Evolutionary conservation across 1,284 basidiomycete species (phyloP).

Genomic region (Puccinia hordei): DNA sequence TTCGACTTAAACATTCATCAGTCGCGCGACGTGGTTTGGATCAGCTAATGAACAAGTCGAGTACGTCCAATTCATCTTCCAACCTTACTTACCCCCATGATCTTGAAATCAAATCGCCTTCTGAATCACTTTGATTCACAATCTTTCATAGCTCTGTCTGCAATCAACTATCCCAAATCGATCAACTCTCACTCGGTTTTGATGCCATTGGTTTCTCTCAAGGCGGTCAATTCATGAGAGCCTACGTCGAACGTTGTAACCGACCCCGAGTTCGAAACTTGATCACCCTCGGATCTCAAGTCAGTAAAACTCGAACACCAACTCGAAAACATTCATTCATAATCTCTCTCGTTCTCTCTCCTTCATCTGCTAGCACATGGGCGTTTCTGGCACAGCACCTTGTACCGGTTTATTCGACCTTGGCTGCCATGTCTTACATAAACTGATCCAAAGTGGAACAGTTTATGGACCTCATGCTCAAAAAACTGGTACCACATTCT

Average conservation of each 20-base stretch:
- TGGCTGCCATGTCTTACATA: slow-evolving; percentile 55
- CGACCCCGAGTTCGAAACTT: slow-evolving; percentile 58
- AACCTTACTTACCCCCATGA: no score
- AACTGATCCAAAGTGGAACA: slow-evolving; percentile 28
- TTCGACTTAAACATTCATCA: slow-evolving; percentile 52
- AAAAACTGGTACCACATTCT: slow-evolving; percentile 6
- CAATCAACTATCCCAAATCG: slow-evolving; percentile 55
- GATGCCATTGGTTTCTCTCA: slow-evolving; percentile 59
- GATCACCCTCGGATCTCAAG: slow-evolving; percentile 59
- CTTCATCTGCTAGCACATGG: slow-evolving; percentile 54
- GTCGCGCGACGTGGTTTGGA: slow-evolving; percentile 56
- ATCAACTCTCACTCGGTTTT: slow-evolving; percentile 57
- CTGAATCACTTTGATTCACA: background rate
- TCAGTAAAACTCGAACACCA: slow-evolving; percentile 53
- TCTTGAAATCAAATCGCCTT: background rate
- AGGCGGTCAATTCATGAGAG: slow-evolving; percentile 57
- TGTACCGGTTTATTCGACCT: slow-evolving; percentile 55
- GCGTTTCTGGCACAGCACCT: slow-evolving; percentile 54
- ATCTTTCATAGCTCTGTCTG: slow-evolving; percentile 52
- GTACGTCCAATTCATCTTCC: slow-evolving; percentile 15
- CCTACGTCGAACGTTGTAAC: slow-evolving; percentile 59
- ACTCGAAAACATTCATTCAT: slow-evolving; percentile 52
- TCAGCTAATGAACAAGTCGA: slow-evolving; percentile 57
- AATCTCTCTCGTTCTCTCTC: background rate
- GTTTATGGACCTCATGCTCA: slow-evolving; percentile 47